phyloP scores from a whole-genome alignment of 306 rosid genomes.

The Begonia loranthoides region DNA sequence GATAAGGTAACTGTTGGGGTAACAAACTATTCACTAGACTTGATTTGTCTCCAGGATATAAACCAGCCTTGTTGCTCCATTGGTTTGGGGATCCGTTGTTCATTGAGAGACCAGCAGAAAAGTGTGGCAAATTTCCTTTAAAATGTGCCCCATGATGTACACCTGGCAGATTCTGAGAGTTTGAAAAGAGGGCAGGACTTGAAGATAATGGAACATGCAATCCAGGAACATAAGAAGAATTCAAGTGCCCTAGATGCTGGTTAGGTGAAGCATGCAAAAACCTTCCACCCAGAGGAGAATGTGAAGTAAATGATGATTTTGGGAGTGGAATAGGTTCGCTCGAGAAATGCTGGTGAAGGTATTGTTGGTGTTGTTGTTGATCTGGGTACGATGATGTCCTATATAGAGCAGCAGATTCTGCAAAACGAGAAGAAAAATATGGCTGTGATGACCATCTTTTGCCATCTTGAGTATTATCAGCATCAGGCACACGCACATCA shows the following conservation, averaged over 20 bases:
- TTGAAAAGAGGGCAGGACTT: slow-evolving; percentile 23
- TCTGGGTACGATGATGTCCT: slow-evolving; percentile 93
- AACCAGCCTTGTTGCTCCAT: slow-evolving; percentile 33
- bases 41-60: slow-evolving; percentile 43
- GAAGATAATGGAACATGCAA: slow-evolving; percentile 35
- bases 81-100: slow-evolving; percentile 34
- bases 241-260: slow-evolving; percentile 31
- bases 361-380: slow-evolving; percentile 57
- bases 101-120: slow-evolving; percentile 20
- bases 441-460: slow-evolving; percentile 64
- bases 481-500: slow-evolving; percentile 29
- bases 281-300: slow-evolving; percentile 36
- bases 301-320: slow-evolving; percentile 41
- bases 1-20: slow-evolving; percentile 45
- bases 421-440: slow-evolving; percentile 31
- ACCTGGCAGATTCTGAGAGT: slow-evolving; percentile 33
- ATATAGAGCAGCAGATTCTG: slow-evolving; percentile 49
- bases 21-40: slow-evolving; percentile 25
- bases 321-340: slow-evolving; percentile 58
- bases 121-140: slow-evolving; percentile 44
- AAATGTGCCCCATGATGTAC: slow-evolving; percentile 32
- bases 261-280: slow-evolving; percentile 45
- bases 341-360: slow-evolving; percentile 40
- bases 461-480: slow-evolving; percentile 33
- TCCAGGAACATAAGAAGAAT: slow-evolving; percentile 30